Evolutionary conservation across 257 asterid genomes (phyloP).

Genomic region (Nemophila menziesii): DNA sequence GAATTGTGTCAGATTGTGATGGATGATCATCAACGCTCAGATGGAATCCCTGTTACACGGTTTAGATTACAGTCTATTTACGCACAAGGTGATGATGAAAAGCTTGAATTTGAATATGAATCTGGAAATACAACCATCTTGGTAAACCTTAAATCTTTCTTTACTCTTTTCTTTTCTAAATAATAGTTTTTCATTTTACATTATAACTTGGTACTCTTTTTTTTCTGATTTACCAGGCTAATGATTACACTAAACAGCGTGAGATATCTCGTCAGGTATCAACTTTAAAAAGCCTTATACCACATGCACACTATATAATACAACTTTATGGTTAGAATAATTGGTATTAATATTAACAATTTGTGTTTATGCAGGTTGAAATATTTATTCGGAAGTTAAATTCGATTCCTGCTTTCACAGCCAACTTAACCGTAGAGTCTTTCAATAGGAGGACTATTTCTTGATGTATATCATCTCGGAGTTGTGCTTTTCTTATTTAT

Average conservation of each 20-base stretch:
- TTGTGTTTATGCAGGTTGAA: slow-evolving; percentile 46
- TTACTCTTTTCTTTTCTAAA: not conserved
- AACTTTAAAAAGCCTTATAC: slow-evolving; percentile 2
- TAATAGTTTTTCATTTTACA: not conserved
- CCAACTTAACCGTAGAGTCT: slow-evolving; percentile 85
- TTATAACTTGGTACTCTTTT: not conserved
- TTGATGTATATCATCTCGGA: slow-evolving; percentile 19
- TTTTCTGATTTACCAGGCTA: slow-evolving; percentile 37
- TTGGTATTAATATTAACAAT: not conserved
- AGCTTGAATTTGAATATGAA: slow-evolving; percentile 92
- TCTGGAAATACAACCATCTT: slow-evolving; percentile 77
- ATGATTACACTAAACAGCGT: slow-evolving; percentile 55
- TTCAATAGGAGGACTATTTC: slow-evolving; percentile 86
- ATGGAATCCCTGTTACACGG: slow-evolving; percentile 88
- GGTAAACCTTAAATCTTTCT: slow-evolving; percentile 33
- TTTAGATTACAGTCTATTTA: slow-evolving; percentile 80
- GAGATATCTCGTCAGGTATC: slow-evolving; percentile 83
- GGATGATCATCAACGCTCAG: slow-evolving; percentile 94
- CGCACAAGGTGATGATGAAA: slow-evolving; percentile 77
- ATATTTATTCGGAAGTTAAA: slow-evolving; percentile 74
- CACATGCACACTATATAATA: not conserved
- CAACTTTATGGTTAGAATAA: not conserved
- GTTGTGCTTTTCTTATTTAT: slow-evolving; percentile 1
- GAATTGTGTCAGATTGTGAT: slow-evolving; percentile 56
- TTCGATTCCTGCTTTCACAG: slow-evolving; percentile 85